Percentiles rank a stretch among this genome's conserved stretches.
phyloP scores from a whole-genome alignment of 2,329 filamentous ascomycete genomes.

The Pseudogymnoascus sp. region DNA sequence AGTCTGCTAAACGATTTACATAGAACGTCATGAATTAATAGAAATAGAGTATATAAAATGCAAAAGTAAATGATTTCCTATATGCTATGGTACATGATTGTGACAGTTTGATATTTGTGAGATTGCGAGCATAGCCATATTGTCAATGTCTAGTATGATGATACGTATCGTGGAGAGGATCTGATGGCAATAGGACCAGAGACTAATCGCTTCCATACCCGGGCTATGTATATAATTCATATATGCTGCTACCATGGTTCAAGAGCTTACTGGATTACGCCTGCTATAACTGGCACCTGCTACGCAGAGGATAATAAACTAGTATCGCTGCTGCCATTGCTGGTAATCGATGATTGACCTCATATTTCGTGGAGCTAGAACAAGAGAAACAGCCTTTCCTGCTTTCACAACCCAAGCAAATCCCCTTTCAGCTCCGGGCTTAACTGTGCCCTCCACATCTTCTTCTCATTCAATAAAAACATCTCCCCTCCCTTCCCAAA shows the following conservation, averaged over 20 bases:
- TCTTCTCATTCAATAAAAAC: slow-evolving; percentile 24
- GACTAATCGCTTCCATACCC: no score
- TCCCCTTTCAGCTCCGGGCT: slow-evolving; percentile 16
- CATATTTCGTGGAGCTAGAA: background rate
- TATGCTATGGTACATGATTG: background rate
- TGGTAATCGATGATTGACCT: background rate
- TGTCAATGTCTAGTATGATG: background rate
- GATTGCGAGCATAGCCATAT: background rate
- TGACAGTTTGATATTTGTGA: background rate
- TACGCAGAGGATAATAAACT: no score
- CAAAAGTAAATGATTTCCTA: background rate
- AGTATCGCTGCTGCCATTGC: background rate
- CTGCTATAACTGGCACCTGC: no score
- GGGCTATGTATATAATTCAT: no score
- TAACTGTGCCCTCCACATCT: slow-evolving; percentile 22
- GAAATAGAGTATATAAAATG: background rate
- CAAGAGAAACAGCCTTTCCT: background rate
- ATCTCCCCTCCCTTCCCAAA: slow-evolving; percentile 25
- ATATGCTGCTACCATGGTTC: no score
- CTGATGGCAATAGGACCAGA: no score
- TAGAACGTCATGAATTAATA: background rate
- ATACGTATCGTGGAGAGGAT: background rate
- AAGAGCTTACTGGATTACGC: no score
- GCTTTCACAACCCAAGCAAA: slow-evolving; percentile 15
- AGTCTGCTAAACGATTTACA: background rate